phyloP scores from a whole-genome alignment of 140 eudicot genomes.

The Flaveria floridana region DNA sequence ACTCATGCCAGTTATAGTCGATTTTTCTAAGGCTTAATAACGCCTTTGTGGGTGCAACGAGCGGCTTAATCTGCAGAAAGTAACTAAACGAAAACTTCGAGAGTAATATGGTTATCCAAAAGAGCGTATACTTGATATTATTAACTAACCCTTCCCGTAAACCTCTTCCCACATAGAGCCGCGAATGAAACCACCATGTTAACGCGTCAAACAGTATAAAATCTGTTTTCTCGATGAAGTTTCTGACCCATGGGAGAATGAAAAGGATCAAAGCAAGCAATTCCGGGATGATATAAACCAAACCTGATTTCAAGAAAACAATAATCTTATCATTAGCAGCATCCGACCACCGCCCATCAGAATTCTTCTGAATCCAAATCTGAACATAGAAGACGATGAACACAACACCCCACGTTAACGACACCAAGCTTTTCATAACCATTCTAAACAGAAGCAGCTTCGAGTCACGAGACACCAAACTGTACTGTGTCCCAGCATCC shows the following conservation, averaged over 20 bases:
- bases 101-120: slow-evolving; percentile 67
- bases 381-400: slow-evolving; percentile 61
- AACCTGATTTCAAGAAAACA: slow-evolving; percentile 61
- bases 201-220: slow-evolving; percentile 49
- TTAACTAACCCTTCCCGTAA: slow-evolving; percentile 73
- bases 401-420: slow-evolving; percentile 64
- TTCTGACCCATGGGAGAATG: slow-evolving; percentile 71
- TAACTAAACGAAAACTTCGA: slow-evolving; percentile 77
- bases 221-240: slow-evolving; percentile 62
- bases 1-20: slow-evolving; percentile 69
- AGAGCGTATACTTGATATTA: slow-evolving; percentile 71
- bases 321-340: slow-evolving; percentile 57
- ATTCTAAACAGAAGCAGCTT: slow-evolving; percentile 64
- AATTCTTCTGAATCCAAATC: slow-evolving; percentile 76
- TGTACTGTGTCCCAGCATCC: slow-evolving; percentile 96
- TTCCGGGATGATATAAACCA: slow-evolving; percentile 73
- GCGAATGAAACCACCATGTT: slow-evolving; percentile 92
- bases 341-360: slow-evolving; percentile 60
- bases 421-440: slow-evolving; percentile 66
- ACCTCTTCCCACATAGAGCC: slow-evolving; percentile 80
- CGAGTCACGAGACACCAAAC: slow-evolving; percentile 61
- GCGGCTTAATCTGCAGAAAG: slow-evolving; percentile 77
- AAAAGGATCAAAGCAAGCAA: slow-evolving; percentile 64
- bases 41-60: slow-evolving; percentile 72
- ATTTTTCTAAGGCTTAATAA: slow-evolving; percentile 38